Conservation (phyloP, 352 stramenopile species). For the Phytophthora boehmeriae region DNA sequence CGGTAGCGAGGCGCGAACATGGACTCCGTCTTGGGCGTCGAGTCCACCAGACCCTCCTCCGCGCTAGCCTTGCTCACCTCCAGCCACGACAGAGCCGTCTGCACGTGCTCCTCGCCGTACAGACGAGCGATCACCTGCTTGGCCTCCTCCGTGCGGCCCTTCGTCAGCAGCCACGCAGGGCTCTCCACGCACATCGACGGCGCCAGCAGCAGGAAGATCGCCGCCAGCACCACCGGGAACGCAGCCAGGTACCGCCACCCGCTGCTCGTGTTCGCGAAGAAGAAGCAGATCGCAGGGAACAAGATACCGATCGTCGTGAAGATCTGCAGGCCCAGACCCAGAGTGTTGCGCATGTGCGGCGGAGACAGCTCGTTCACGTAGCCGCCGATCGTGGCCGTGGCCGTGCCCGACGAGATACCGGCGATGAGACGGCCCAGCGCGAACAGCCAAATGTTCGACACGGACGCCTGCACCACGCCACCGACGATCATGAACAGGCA, state of each 20-base stretch:
- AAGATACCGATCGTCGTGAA: slow-evolving; percentile 44
- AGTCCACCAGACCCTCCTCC: slow-evolving; percentile 18
- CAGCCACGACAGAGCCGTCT: slow-evolving; percentile 31
- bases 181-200: slow-evolving; percentile 32
- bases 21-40: slow-evolving; percentile 34
- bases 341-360: slow-evolving; percentile 15
- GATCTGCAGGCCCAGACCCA: slow-evolving; percentile 38
- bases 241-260: slow-evolving; percentile 31
- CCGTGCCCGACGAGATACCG: slow-evolving; percentile 26
- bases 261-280: slow-evolving; percentile 28
- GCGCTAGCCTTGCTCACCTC: slow-evolving; percentile 20
- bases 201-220: slow-evolving; percentile 23
- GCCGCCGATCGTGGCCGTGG: slow-evolving; percentile 18
- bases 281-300: slow-evolving; percentile 31
- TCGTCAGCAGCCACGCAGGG: slow-evolving; percentile 47
- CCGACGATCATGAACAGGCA: slow-evolving; percentile 47
- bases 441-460: slow-evolving; percentile 19
- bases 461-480: slow-evolving; percentile 18
- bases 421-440: slow-evolving; percentile 19
- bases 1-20: slow-evolving; percentile 41
- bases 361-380: slow-evolving; percentile 10
- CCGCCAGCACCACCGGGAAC: slow-evolving; percentile 22
- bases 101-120: slow-evolving; percentile 38
- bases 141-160: slow-evolving; percentile 36
- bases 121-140: slow-evolving; percentile 32